Percentiles rank a stretch among this genome's conserved stretches.
phyloP scores from a whole-genome alignment of 768 basidiomycete species.

The Mycena leptocephala region DNA sequence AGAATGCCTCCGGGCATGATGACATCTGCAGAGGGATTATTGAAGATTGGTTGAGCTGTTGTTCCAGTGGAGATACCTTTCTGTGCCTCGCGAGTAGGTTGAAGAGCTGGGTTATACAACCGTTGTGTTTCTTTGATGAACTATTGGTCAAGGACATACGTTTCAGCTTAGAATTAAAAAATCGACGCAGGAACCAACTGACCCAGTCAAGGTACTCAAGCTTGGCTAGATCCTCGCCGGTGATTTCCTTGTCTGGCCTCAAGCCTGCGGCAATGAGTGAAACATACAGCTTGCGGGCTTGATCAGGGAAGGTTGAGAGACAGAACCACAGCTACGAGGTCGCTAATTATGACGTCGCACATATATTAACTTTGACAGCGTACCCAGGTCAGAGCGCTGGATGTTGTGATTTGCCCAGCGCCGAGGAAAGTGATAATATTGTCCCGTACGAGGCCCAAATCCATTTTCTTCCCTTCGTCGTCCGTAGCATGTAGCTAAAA shows the following conservation, averaged over 20 bases:
- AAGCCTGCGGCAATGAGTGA: slow-evolving; percentile 29
- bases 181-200: not conserved
- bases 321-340: slow-evolving; percentile 25
- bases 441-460: slow-evolving; percentile 19
- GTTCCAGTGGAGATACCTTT: too few relatives aligned
- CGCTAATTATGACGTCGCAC: not conserved
- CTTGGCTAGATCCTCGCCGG: slow-evolving; percentile 26
- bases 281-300: slow-evolving; percentile 29
- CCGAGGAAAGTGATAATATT: slow-evolving; percentile 31
- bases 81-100: slow-evolving; percentile 30
- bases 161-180: too few relatives aligned
- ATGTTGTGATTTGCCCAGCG: slow-evolving; percentile 32
- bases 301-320: slow-evolving; percentile 25
- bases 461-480: slow-evolving; percentile 34
- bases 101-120: slow-evolving; percentile 30
- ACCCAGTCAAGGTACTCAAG: slow-evolving; percentile 37
- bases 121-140: slow-evolving; percentile 29
- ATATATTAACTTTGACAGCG: too few relatives aligned
- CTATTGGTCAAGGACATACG: too few relatives aligned
- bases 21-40: too few relatives aligned
- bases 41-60: too few relatives aligned
- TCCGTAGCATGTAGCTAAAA: slow-evolving; percentile 31
- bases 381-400: slow-evolving; percentile 30
- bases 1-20: slow-evolving; percentile 31
- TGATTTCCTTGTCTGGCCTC: slow-evolving; percentile 24